Conservation (phyloP, 2,329 filamentous ascomycete genomes). For the Blastomyces gilchristii region DNA sequence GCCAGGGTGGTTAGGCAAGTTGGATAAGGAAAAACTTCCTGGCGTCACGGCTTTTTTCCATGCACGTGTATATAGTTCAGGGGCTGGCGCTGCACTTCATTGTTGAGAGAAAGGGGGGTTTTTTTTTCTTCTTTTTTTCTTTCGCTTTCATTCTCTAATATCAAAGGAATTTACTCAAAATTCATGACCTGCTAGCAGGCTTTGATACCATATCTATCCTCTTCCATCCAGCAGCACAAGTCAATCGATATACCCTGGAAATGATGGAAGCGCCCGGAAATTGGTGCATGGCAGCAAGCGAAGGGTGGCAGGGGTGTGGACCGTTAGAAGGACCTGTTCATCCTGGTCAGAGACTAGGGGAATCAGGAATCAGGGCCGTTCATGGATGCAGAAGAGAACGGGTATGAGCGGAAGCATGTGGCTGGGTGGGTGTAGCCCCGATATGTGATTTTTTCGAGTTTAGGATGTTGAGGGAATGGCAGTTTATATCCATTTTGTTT, state of each 20-base stretch:
- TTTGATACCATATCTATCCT: neutral
- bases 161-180: too few species aligned
- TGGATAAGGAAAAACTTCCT: too few species aligned
- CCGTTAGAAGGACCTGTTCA: neutral
- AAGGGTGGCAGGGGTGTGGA: neutral
- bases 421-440: too few species aligned
- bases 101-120: too few species aligned
- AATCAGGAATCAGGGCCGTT: neutral
- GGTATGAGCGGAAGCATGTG: neutral
- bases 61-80: too few species aligned
- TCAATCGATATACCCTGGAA: neutral
- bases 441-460: neutral
- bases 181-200: neutral
- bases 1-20: too few species aligned
- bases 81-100: too few species aligned
- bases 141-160: too few species aligned
- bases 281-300: neutral
- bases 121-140: too few species aligned
- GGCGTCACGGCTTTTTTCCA: too few species aligned
- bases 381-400: neutral
- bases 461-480: too few species aligned
- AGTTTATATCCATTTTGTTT: too few species aligned
- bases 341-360: neutral
- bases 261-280: neutral
- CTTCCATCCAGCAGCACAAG: neutral